A percentile compares a stretch with the other conserved stretches of the same genome.
phyloP scores from a whole-genome alignment of 2,329 filamentous ascomycete genomes.

The Ascochyta lentis region DNA sequence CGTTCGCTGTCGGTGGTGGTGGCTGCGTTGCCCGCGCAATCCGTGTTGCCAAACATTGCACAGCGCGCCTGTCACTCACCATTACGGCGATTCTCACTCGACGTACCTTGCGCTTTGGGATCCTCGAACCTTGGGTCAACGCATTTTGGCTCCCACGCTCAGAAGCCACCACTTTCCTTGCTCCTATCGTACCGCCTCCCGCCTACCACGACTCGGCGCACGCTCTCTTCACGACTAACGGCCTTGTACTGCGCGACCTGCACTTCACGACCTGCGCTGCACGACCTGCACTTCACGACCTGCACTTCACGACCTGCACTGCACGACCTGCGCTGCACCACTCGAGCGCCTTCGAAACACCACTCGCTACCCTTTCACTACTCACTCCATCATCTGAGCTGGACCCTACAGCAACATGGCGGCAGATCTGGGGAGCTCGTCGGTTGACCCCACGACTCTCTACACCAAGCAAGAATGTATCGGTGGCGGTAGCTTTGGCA shows the following conservation, averaged over 20 bases:
- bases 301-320: neutral
- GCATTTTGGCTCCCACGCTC: neutral
- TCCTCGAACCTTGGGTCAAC: neutral
- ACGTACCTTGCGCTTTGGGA: neutral
- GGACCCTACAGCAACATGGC: conserved; percentile 25
- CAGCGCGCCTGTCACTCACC: neutral
- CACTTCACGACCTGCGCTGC: neutral
- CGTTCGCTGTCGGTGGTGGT: neutral
- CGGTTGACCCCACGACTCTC: conserved; percentile 83
- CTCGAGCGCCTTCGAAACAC: neutral
- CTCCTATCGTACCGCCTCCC: neutral
- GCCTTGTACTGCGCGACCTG: neutral
- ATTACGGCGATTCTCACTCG: neutral
- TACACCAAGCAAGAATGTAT: conserved; percentile 78
- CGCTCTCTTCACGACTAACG: neutral
- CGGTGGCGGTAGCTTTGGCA: conserved; percentile 97
- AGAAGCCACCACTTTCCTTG: neutral
- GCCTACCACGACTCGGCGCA: neutral
- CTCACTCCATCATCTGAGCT: neutral
- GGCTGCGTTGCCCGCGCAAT: conserved; percentile 24
- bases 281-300: neutral
- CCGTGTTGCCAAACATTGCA: conserved; percentile 25
- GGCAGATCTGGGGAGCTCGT: conserved; percentile 51
- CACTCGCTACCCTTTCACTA: neutral
- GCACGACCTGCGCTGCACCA: neutral